A percentile compares a stretch with the other conserved stretches of the same genome.
These are phyloP conservation scores for Plectosphaerella sp. DNA, from an alignment of 2,329 filamentous ascomycete genomes.

Conservation along the genomic window DNA sequence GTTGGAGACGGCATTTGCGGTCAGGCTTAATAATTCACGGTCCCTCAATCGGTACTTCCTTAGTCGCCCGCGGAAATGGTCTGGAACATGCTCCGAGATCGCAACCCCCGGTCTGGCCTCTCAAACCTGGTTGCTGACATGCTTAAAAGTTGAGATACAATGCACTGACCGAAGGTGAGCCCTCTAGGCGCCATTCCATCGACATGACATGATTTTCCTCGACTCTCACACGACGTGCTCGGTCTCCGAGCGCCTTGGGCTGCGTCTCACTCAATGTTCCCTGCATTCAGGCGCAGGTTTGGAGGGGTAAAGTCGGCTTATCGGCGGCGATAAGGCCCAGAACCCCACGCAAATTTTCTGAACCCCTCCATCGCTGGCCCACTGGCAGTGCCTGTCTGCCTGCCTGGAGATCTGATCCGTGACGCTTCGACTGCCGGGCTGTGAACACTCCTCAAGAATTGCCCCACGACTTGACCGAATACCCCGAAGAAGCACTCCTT, in stretches of 20 bases:
- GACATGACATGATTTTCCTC: neutral
- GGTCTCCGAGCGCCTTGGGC: neutral
- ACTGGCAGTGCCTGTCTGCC: too few species aligned
- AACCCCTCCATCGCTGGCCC: slow-evolving; percentile 2
- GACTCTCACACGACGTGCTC: neutral
- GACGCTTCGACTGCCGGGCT: neutral
- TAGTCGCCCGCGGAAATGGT: neutral
- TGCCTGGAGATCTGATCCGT: neutral
- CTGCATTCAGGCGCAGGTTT: neutral
- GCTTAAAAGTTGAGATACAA: slow-evolving; percentile 2
- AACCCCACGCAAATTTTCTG: slow-evolving; percentile 5
- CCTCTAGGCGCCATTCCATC: slow-evolving; percentile 2
- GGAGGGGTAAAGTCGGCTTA: slow-evolving; percentile 2
- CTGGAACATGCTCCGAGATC: slow-evolving; percentile 7
- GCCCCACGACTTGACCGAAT: slow-evolving; percentile 13
- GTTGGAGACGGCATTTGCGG: neutral
- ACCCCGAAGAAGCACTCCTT: slow-evolving; percentile 1
- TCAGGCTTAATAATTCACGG: neutral
- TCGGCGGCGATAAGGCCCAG: slow-evolving; percentile 1
- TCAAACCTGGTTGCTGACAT: neutral
- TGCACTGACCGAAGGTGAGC: slow-evolving; percentile 6
- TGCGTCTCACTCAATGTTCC: neutral
- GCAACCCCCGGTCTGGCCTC: slow-evolving; percentile 11
- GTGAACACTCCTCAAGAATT: slow-evolving; percentile 12
- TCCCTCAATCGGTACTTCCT: too few species aligned